Evolutionary conservation across 495 filamentous ascomycete species (phyloP).

Genomic region (Schizothecium vesticola): DNA sequence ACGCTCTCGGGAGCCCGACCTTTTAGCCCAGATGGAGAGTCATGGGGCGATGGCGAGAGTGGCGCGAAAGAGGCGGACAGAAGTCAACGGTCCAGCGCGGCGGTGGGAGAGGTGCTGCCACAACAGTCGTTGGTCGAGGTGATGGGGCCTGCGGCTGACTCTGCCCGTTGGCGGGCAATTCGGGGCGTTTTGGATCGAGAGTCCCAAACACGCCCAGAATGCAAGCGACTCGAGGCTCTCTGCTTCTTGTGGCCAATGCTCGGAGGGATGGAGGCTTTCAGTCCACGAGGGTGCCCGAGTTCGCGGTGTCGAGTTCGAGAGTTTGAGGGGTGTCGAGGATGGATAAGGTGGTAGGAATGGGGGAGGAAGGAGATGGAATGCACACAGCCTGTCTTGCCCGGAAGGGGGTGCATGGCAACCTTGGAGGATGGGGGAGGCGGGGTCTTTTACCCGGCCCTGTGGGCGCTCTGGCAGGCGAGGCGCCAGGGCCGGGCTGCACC

Average conservation of each 20-base stretch:
- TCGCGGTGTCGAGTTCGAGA: background rate
- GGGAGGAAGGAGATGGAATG: constrained; percentile 2
- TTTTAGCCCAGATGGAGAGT: constrained; percentile 12
- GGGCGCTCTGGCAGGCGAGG: constrained; percentile 1
- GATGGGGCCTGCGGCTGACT: background rate
- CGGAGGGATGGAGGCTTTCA: background rate
- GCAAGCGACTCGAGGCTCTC: background rate
- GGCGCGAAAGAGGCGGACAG: background rate
- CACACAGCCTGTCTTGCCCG: background rate
- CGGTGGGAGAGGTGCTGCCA: background rate
- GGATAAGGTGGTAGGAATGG: background rate
- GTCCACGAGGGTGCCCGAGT: background rate
- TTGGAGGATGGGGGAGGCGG: constrained; percentile 6
- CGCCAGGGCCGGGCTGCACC: constrained; percentile 4
- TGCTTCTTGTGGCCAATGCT: background rate
- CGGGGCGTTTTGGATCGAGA: too few species aligned
- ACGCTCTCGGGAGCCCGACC: constrained; percentile 24
- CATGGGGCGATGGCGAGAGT: constrained; percentile 10
- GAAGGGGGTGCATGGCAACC: background rate
- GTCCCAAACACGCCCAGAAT: background rate
- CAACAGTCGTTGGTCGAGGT: background rate
- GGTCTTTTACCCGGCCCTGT: constrained; percentile 8
- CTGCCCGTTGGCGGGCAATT: background rate
- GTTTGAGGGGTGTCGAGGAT: background rate
- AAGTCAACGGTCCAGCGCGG: background rate